Base-by-base conservation (phyloP, 2,329 filamentous ascomycete genomes). In the Tolypocladium guangdongense region DNA sequence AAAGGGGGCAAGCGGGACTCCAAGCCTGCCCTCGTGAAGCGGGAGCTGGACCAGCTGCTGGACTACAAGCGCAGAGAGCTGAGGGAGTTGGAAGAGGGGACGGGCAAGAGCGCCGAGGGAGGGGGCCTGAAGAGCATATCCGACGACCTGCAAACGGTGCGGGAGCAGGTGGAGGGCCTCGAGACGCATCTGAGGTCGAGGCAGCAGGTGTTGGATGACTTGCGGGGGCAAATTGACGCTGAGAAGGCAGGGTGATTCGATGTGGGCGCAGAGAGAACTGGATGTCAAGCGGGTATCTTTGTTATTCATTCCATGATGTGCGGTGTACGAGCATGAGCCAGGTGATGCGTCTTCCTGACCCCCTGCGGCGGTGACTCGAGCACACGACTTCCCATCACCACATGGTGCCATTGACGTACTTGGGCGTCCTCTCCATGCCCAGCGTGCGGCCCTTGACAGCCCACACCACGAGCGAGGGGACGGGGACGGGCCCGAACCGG, bases 11-110 rank as follows among this genome's bases (percentile, higher is more conserved):
- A 80, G 73, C 77, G 90, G 47, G 84, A 90, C 59, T 86, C 82
- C 27, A 95, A 90, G 71, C 92, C 92, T 45, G 89, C 90, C 38
- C 78, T 99, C 41, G 89, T 97, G 54, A 97, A 96, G 78, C 80
- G 91, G 58, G 93, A 99, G 72, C 76, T 96, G 48, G 90, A 97
- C 70, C 89, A 96, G 73, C 72, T 99, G 69, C 76, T 99, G 45
- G 93, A 99, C 65, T 97, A 95, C 70, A 99, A 99, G 81, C 78
- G 89, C 67, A 83, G 83, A 65, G 86, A 85, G 74, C 75, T 92
- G 67, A 78, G 82, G 60, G 90, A 87, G 50, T 64, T 90, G 69
- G 86, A 93, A 70, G 80, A 83, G 58, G 88, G 87, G 33, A 78
- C 81, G 52, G 84, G 81, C 58, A 85, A 78, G 72, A 82, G 75